These are phyloP conservation scores for Xylaria longipes DNA, from an alignment of 495 filamentous ascomycete species.

Conservation along the genomic window DNA sequence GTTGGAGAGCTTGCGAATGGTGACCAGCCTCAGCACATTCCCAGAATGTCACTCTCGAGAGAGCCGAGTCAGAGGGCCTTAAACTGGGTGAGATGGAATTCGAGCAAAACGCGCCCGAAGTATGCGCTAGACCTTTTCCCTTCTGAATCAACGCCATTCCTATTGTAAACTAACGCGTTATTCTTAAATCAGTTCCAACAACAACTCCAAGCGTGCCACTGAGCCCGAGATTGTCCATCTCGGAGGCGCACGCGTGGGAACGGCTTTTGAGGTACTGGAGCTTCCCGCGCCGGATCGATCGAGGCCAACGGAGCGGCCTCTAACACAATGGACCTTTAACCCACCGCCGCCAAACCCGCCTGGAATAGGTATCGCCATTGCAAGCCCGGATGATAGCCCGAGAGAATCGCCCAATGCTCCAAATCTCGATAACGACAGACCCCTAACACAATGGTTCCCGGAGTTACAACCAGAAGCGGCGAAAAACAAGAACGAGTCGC, in stretches of 20 bases:
- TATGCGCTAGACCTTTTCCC: constrained; percentile 16
- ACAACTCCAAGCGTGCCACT: constrained; percentile 17
- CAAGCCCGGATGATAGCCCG: not conserved
- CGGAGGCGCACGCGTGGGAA: constrained; percentile 40
- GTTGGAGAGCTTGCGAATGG: not conserved
- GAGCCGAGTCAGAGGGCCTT: constrained; percentile 26
- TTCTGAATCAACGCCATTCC: not conserved
- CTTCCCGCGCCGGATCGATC: constrained; percentile 27
- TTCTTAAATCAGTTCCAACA: constrained; percentile 15
- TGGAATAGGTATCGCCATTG: constrained; percentile 15
- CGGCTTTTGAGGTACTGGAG: constrained; percentile 13
- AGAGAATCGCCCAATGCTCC: not conserved
- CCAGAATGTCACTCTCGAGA: constrained; percentile 22
- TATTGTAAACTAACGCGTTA: constrained; percentile 13
- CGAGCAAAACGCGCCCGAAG: constrained; percentile 16
- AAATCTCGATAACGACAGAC: constrained; percentile 11
- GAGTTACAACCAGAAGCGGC: not conserved
- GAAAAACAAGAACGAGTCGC: constrained; percentile 8
- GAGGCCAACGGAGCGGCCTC: constrained; percentile 30
- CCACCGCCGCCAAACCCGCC: constrained; percentile 18
- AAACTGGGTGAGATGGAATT: constrained; percentile 24
- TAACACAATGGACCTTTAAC: constrained; percentile 41
- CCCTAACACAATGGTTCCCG: constrained; percentile 28
- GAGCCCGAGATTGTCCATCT: constrained; percentile 41
- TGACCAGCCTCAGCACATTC: not conserved